phyloP scores from a whole-genome alignment of 331 rosid genomes.

The Malus hybrid region DNA sequence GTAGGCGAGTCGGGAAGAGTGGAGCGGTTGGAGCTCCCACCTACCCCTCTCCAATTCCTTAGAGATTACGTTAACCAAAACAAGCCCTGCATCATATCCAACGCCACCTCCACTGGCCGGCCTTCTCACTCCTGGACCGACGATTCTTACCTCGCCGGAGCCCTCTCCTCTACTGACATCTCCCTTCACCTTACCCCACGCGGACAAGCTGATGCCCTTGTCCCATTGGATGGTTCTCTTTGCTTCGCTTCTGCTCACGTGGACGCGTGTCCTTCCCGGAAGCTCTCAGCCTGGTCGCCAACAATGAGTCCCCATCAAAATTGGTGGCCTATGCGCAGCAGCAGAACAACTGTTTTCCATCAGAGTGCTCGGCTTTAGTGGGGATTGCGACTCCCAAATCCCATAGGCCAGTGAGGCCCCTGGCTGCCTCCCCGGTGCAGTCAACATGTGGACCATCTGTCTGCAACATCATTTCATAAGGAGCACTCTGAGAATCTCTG shows the following conservation, averaged over 20 bases:
- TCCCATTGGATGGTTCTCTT: conserved; percentile 21
- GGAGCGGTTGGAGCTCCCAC: conserved; percentile 48
- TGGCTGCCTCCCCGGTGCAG: conserved; percentile 66
- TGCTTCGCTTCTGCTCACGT: conserved; percentile 77
- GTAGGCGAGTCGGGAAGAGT: conserved; percentile 35
- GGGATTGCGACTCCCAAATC: conserved; percentile 56
- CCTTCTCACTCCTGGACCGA: conserved; percentile 50
- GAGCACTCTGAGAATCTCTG: conserved; percentile 86
- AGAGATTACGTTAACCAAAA: conserved; percentile 51
- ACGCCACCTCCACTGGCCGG: conserved; percentile 68
- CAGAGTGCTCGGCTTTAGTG: conserved; percentile 45
- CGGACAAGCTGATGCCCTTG: conserved; percentile 65
- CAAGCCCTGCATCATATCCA: conserved; percentile 76
- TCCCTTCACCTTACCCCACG: conserved; percentile 85
- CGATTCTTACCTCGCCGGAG: conserved; percentile 39
- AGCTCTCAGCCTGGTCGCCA: conserved; percentile 48
- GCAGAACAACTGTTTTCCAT: conserved; percentile 66
- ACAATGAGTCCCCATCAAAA: background rate
- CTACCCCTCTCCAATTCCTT: conserved; percentile 46
- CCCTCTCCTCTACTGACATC: conserved; percentile 43
- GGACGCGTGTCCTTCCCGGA: conserved; percentile 36
- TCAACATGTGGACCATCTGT: conserved; percentile 62
- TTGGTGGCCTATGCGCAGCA: conserved; percentile 72
- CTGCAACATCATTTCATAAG: conserved; percentile 65
- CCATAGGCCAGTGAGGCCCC: conserved; percentile 65